A percentile compares a stretch with the other conserved stretches of the same genome.
phyloP scores from a whole-genome alignment of 257 asterid genomes.

The Solanum okadae region DNA sequence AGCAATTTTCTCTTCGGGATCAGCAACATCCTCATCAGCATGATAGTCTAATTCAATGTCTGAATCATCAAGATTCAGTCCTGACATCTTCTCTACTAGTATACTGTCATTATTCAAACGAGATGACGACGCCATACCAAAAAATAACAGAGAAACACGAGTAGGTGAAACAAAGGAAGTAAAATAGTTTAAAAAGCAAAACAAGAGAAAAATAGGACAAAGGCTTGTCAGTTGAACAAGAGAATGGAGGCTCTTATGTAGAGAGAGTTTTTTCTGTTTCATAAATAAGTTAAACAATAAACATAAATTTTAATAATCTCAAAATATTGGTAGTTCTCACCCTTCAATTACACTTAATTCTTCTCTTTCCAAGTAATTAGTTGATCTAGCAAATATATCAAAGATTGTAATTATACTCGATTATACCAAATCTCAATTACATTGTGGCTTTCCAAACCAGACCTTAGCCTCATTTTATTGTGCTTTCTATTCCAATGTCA shows the following conservation, averaged over 20 bases:
- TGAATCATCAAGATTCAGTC: neutral
- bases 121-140: neutral
- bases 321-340: no score
- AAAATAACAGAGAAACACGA: neutral
- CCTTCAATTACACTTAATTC: neutral
- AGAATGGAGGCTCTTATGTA: neutral
- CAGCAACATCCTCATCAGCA: neutral
- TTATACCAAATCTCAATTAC: neutral
- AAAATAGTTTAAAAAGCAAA: no score
- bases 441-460: neutral
- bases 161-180: neutral
- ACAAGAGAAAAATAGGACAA: neutral
- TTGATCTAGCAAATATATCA: neutral
- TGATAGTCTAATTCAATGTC: neutral
- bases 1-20: neutral
- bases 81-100: neutral
- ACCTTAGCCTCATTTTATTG: neutral
- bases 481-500: neutral
- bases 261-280: neutral
- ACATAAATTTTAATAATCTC: no score
- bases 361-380: neutral
- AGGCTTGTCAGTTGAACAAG: neutral
- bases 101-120: neutral
- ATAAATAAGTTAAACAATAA: no score
- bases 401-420: neutral